Conservation (phyloP, 495 filamentous ascomycete genomes). For the Annulohypoxylon bovei region DNA sequence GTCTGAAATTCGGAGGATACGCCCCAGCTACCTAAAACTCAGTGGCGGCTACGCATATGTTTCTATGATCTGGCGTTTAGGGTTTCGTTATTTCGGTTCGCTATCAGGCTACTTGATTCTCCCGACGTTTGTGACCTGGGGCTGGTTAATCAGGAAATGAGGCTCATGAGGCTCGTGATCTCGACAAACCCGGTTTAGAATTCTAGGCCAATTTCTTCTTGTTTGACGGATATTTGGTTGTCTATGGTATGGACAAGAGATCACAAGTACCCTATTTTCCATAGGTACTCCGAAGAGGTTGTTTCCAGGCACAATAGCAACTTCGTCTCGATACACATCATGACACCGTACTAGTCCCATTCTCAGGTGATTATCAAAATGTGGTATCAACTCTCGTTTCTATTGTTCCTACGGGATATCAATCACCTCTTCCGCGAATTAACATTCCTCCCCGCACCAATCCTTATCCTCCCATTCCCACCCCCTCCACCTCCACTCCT, state of each 20-base stretch:
- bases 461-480: constrained; percentile 71
- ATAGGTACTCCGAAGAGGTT: neutral
- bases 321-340: neutral
- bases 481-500: constrained; percentile 63
- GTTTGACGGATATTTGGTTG: neutral
- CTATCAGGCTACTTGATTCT: neutral
- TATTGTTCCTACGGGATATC: neutral
- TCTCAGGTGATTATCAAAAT: neutral
- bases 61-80: constrained; percentile 23
- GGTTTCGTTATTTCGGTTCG: neutral
- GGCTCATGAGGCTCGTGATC: neutral
- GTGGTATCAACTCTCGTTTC: constrained; percentile 23
- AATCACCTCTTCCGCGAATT: constrained; percentile 76
- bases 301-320: neutral
- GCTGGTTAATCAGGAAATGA: neutral
- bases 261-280: neutral
- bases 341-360: neutral
- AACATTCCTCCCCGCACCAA: constrained; percentile 87
- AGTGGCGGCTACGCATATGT: neutral
- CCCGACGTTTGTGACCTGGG: neutral
- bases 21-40: neutral
- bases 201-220: neutral
- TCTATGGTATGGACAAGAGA: neutral
- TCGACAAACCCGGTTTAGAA: neutral
- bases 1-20: neutral